Conservation (phyloP, 2,329 filamentous ascomycete genomes). For the Arthroderma sp. region DNA sequence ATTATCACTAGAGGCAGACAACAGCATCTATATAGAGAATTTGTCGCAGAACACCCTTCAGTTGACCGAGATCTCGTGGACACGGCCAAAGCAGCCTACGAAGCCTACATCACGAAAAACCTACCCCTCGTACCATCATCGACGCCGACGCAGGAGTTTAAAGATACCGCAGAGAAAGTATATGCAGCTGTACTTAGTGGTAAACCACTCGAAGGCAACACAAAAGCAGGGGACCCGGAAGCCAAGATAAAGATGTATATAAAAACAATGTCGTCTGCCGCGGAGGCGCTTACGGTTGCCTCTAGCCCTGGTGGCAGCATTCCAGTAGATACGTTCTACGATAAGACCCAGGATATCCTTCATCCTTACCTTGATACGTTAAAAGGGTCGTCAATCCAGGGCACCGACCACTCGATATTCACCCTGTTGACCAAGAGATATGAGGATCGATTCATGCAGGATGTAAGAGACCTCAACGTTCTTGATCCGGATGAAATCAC, state of each 20-base stretch:
- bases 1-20: slow-evolving; percentile 59
- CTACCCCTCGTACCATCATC: slow-evolving; percentile 39
- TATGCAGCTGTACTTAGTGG: slow-evolving; percentile 46
- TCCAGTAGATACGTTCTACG: slow-evolving; percentile 40
- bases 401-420: slow-evolving; percentile 62
- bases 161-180: slow-evolving; percentile 36
- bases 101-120: slow-evolving; percentile 56
- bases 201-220: slow-evolving; percentile 42
- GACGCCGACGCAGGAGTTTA: slow-evolving; percentile 37
- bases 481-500: slow-evolving; percentile 70
- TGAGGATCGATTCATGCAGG: slow-evolving; percentile 75
- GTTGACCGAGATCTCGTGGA: slow-evolving; percentile 37
- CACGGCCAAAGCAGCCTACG: slow-evolving; percentile 41
- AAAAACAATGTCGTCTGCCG: slow-evolving; percentile 46
- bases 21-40: slow-evolving; percentile 63
- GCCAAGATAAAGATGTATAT: slow-evolving; percentile 88
- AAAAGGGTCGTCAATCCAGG: slow-evolving; percentile 45
- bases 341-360: slow-evolving; percentile 55
- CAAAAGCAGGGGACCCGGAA: slow-evolving; percentile 58
- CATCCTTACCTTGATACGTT: slow-evolving; percentile 67
- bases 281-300: slow-evolving; percentile 29
- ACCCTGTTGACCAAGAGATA: slow-evolving; percentile 75
- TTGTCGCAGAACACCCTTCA: slow-evolving; percentile 43
- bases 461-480: slow-evolving; percentile 80
- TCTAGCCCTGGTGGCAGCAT: slow-evolving; percentile 17